Conservation (phyloP, 192 early-diverging fungal species). For the Backusella circina region DNA sequence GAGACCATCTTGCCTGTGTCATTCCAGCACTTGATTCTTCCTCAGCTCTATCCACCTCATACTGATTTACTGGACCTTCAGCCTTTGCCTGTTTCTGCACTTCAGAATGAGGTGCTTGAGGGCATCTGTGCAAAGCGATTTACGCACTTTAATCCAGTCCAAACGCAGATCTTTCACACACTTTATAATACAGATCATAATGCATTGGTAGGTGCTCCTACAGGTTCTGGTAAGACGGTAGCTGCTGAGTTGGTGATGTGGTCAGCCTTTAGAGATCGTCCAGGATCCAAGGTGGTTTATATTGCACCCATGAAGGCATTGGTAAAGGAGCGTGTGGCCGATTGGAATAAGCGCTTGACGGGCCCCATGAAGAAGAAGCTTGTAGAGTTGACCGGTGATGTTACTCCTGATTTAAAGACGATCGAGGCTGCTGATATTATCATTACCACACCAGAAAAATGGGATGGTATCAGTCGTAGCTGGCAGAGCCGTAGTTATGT, state of each 20-base stretch:
- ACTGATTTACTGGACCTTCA: slow-evolving; percentile 92
- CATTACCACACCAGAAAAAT: slow-evolving; percentile 97
- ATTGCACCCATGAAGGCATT: slow-evolving; percentile 98
- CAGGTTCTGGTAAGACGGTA: slow-evolving; percentile 97
- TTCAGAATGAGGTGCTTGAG: slow-evolving; percentile 81
- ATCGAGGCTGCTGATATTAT: slow-evolving; percentile 92
- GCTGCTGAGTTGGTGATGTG: slow-evolving; percentile 96
- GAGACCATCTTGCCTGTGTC: slow-evolving; percentile 84
- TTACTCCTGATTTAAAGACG: slow-evolving; percentile 86
- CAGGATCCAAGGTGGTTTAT: slow-evolving; percentile 80
- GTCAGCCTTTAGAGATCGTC: slow-evolving; percentile 54
- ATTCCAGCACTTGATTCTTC: slow-evolving; percentile 90
- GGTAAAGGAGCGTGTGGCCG: slow-evolving; percentile 89
- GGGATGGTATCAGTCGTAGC: slow-evolving; percentile 94
- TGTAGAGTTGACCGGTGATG: slow-evolving; percentile 95
- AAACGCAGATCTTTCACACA: slow-evolving; percentile 98
- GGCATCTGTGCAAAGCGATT: slow-evolving; percentile 82
- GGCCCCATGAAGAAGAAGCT: slow-evolving; percentile 80
- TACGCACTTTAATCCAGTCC: slow-evolving; percentile 97
- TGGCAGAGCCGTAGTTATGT: slow-evolving; percentile 93
- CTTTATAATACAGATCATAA: slow-evolving; percentile 85
- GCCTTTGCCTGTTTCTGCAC: slow-evolving; percentile 84
- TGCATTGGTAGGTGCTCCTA: slow-evolving; percentile 91
- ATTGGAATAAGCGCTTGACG: slow-evolving; percentile 83
- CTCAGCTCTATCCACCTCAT: slow-evolving; percentile 77